Base-by-base conservation (phyloP, 768 basidiomycete genomes). In the Boletus reticuloceps region DNA sequence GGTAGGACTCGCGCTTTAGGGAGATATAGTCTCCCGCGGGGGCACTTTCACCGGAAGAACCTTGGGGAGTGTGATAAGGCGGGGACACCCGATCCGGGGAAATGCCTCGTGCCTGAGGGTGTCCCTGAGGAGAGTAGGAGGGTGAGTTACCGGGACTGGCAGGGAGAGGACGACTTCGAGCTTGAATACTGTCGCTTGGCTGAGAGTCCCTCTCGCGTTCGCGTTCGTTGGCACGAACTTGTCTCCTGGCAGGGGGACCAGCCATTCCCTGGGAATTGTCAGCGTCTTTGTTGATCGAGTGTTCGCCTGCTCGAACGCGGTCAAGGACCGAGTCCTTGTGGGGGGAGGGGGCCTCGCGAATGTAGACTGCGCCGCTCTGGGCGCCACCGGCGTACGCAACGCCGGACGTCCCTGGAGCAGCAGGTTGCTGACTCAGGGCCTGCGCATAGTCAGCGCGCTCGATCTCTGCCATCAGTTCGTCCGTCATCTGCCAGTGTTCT, bases 371-470 rank as follows among this genome's bases (percentile, higher is more conserved):
- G 58, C 66, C 73, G 40, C 73, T 75, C 53, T 73, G 72, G 37
- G 77, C 77, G 58, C 77, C 77, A 51, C 77, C 77, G 42, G 77
- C 77, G 62, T 78, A 78, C 6, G 77, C 77, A 6, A 79, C 60
- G 73, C 79, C 73, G 51, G 75, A 69, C 51, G 72, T 72, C 58
- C 71, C 60, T 64, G 67, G 63, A 62, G 71, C 63, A 44, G 74
- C 61, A 50, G 72, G 64, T n/a, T 71, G 72, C 59, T 79, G 77
- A 38, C 74, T 74, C 64, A 82, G 80, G 11, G 78, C 69, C 64
- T 84, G 84, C 52, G 84, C 82, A 58, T 81, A 70, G 68, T 88
- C 84, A n/a, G 83, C 84, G 41, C 82, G 79, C 64, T 89, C 88
- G 57, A 88, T 85, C 58, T 88, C 85, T 32, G 82, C 83, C 69